Conservation (phyloP, 164 flowering plant genomes). For the Warburgia ugandensis region DNA sequence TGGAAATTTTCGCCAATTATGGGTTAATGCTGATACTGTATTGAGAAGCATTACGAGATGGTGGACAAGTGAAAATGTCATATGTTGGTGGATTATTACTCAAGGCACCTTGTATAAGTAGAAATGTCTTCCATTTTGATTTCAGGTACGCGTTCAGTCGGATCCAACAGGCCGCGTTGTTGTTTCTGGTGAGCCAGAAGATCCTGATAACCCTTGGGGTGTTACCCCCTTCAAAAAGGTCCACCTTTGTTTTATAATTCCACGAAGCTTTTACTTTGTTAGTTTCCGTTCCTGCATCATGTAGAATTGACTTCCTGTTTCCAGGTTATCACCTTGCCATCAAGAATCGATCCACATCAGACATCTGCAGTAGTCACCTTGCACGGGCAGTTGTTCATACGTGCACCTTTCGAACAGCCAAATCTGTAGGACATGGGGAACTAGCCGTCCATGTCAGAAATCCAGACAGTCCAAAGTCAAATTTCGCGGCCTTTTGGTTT, state of each 20-base stretch:
- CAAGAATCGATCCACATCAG: slow-evolving; percentile 92
- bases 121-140: background rate
- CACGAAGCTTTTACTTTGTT: no score
- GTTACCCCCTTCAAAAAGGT: slow-evolving; percentile 91
- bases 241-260: background rate
- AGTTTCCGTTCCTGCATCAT: background rate
- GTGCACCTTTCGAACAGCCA: slow-evolving; percentile 80
- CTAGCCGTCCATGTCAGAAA: no score
- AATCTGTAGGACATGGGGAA: slow-evolving; percentile 21
- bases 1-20: no score
- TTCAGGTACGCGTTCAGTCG: slow-evolving; percentile 88
- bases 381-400: slow-evolving; percentile 90
- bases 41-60: no score
- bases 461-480: no score
- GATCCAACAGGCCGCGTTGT: slow-evolving; percentile 92
- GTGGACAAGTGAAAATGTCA: no score
- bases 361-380: slow-evolving; percentile 94
- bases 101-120: no score
- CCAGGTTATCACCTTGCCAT: slow-evolving; percentile 77
- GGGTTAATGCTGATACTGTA: no score
- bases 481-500: no score
- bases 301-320: background rate
- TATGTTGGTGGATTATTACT: background rate
- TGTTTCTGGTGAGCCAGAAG: slow-evolving; percentile 80
- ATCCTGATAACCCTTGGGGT: slow-evolving; percentile 93